A percentile compares a stretch with the other conserved stretches of the same genome.
Conservation (phyloP, 345 rosid species). For the Euphorbia peplus region DNA sequence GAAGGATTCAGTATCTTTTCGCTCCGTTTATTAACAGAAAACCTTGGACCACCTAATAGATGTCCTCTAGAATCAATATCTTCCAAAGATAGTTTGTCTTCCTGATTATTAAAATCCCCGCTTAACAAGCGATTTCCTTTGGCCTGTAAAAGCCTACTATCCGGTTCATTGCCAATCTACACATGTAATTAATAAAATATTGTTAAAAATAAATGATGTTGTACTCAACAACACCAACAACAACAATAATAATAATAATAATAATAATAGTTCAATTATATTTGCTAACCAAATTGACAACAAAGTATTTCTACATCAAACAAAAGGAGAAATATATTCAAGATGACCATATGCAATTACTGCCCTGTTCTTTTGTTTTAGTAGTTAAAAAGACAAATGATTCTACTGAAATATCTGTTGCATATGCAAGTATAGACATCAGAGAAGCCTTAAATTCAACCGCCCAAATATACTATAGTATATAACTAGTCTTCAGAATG, state of each 20-base stretch:
- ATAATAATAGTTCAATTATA: not conserved
- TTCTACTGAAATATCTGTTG: no score
- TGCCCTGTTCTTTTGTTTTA: not conserved
- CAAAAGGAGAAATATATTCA: not conserved
- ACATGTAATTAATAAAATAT: conserved; percentile 24
- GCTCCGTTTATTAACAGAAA: conserved; percentile 28
- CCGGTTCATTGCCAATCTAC: conserved; percentile 58
- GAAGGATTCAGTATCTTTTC: conserved; percentile 32
- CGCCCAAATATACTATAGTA: not conserved
- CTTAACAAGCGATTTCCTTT: conserved; percentile 36
- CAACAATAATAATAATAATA: no score
- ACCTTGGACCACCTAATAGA: conserved; percentile 38
- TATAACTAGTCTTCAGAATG: not conserved
- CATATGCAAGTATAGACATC: not conserved
- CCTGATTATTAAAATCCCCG: conserved; percentile 38
- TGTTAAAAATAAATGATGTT: not conserved
- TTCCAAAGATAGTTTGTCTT: conserved; percentile 34
- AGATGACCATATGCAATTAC: not conserved
- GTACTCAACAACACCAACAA: no score
- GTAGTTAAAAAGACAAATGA: not conserved
- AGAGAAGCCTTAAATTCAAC: not conserved
- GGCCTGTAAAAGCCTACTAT: conserved; percentile 37
- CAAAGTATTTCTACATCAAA: not conserved
- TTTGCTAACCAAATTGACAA: not conserved
- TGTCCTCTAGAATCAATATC: conserved; percentile 33